A percentile compares a stretch with the other conserved stretches of the same genome.
These are phyloP conservation scores for Ocimum tenuiflorum DNA, from an alignment of 257 asterid species.

Conservation along the genomic window DNA sequence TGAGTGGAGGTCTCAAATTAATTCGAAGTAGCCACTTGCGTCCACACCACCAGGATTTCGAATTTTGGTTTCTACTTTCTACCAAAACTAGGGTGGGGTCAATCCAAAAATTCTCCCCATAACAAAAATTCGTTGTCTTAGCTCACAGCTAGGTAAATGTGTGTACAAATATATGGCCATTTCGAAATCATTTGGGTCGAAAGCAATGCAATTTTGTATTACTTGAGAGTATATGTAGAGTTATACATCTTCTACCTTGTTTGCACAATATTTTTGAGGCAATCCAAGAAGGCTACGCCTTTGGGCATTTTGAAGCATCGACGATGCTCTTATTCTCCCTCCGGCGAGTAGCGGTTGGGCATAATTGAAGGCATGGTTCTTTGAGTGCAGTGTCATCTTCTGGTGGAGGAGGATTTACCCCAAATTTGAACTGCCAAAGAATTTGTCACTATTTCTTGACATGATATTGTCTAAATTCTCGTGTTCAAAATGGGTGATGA, in stretches of 20 bases:
- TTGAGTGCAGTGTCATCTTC: conserved; percentile 53
- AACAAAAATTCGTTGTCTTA: background rate
- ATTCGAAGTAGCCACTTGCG: too few relatives aligned
- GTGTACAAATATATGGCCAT: background rate
- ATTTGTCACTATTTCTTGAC: background rate
- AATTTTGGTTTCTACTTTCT: too few relatives aligned
- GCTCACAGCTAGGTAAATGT: background rate
- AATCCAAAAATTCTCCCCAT: too few relatives aligned
- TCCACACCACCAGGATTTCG: too few relatives aligned
- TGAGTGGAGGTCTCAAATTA: too few relatives aligned
- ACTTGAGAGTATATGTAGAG: background rate
- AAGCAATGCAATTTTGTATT: too few relatives aligned
- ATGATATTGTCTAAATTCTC: background rate
- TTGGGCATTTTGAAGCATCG: conserved; percentile 44
- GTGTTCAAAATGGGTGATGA: background rate
- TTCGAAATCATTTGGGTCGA: background rate
- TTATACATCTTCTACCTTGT: background rate
- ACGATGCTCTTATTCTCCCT: conserved; percentile 19
- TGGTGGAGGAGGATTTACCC: conserved; percentile 52
- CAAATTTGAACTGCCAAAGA: conserved; percentile 62
- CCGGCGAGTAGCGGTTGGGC: conserved; percentile 59
- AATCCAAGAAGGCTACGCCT: conserved; percentile 25
- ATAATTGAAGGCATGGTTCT: conserved; percentile 68
- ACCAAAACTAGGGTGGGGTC: too few relatives aligned
- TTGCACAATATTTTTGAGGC: background rate